Conservation (phyloP, 2,329 filamentous ascomycete genomes). For the Ceratocystis lukuohia region DNA sequence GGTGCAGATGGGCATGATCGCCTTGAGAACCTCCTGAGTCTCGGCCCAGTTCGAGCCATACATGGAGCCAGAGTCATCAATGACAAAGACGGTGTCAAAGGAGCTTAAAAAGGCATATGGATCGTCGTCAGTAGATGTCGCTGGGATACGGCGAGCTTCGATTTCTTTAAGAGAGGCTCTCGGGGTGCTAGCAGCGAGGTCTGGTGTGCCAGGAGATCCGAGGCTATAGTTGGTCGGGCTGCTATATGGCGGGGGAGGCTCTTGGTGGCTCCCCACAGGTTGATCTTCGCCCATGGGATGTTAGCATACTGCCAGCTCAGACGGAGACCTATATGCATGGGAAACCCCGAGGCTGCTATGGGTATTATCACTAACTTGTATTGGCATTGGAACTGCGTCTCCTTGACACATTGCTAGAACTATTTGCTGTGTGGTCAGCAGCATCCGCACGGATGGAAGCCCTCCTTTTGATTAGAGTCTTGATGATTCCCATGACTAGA, state of each 20-base stretch:
- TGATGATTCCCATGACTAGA: background rate
- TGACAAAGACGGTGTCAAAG: conserved; percentile 82
- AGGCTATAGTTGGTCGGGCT: background rate
- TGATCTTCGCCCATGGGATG: background rate
- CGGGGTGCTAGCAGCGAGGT: conserved; percentile 21
- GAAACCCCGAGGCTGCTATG: background rate
- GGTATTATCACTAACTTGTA: background rate
- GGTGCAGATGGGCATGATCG: conserved; percentile 73
- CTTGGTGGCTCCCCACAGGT: background rate
- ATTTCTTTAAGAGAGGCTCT: conserved; percentile 17
- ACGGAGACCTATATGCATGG: background rate
- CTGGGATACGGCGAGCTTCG: conserved; percentile 18
- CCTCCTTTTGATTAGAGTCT: background rate
- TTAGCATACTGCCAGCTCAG: background rate
- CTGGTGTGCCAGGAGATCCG: conserved; percentile 1
- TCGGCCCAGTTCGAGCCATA: conserved; percentile 61
- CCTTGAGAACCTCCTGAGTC: conserved; percentile 52
- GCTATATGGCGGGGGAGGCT: background rate
- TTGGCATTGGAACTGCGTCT: background rate
- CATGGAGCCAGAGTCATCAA: conserved; percentile 92
- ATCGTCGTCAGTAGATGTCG: conserved; percentile 40
- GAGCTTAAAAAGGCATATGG: conserved; percentile 59
- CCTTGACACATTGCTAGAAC: background rate
- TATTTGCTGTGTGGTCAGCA: too few relatives aligned
- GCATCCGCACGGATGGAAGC: background rate